Evolutionary conservation across 495 filamentous ascomycete species (phyloP), one percentile per base, ranked within the genome.

Genomic region (Stereocaulon alpinum): DNA sequence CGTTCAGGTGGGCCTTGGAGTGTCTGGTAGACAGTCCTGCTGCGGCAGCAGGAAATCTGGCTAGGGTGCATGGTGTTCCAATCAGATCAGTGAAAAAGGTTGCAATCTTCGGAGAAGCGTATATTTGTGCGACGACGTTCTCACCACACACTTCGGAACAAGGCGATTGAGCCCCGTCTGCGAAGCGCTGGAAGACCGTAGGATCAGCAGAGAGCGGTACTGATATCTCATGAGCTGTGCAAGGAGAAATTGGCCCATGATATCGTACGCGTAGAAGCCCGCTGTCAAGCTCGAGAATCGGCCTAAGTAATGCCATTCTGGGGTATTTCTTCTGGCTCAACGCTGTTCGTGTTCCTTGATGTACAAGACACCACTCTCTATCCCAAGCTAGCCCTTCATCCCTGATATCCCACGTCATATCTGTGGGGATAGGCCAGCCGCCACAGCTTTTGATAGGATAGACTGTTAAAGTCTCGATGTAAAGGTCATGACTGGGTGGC

Each of bases 401-500:
- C 41, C 75, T 75, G 40, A 91, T 74, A 64, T 86, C 82, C 88
- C 88, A 93, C 34, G 70, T 52, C 17, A 65, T 66, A 24, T 66
- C 74, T 0, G 65, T 40, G 4, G 86, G 82, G 52, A 93, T 75
- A 4, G 69, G 70, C 63, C 80, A 88, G 6, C 82, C 83, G 5
- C 77, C 83, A 65, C 89, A 93, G 64, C 82, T 86, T 69, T 91
- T 92, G 69, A 93, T 88, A 2, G 88, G 89, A 66, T 88, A 71
- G 27, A 71, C 51, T 14, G 63, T 63, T 24, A 71, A 37, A n/a
- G 43, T 62, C 37, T 71, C 66, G 27, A 70, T 55, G 49, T 48
- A 64, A 42, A 66, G 62, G 2, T 52, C 51, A 30, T 14, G 37
- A 7, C 9, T 51, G 4, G 12, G 30, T 14, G 24, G 20, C 12